A percentile compares a stretch with the other conserved stretches of the same genome.
Conservation (phyloP, 2,329 filamentous ascomycete species). For the Fusarium sp. region DNA sequence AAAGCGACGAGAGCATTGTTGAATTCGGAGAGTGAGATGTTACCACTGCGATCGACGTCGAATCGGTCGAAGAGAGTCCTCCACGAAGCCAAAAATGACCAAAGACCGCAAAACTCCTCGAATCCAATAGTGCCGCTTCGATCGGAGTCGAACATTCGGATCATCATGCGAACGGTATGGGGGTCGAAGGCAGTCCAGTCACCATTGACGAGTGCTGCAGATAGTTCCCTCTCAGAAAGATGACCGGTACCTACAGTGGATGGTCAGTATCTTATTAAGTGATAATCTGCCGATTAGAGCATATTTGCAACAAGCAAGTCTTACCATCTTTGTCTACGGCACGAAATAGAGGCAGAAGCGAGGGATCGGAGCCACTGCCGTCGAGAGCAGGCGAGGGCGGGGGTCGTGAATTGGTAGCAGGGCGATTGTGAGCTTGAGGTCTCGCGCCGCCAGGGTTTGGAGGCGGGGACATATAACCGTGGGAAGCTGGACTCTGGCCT, state of each 20-base stretch:
- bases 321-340: conserved; percentile 88
- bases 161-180: conserved; percentile 98
- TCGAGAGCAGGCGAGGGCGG: conserved; percentile 71
- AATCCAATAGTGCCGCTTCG: conserved; percentile 90
- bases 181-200: conserved; percentile 95
- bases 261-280: conserved; percentile 10
- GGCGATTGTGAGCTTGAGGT: conserved; percentile 60
- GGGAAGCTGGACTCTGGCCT: conserved; percentile 47
- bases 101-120: conserved; percentile 94
- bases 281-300: neutral
- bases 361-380: conserved; percentile 58
- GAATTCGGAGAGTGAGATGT: conserved; percentile 88
- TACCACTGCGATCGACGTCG: conserved; percentile 86
- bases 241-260: conserved; percentile 72
- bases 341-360: conserved; percentile 85
- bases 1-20: conserved; percentile 91
- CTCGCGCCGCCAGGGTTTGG: conserved; percentile 57
- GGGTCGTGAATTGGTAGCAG: conserved; percentile 68
- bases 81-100: conserved; percentile 96
- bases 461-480: conserved; percentile 64
- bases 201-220: conserved; percentile 91
- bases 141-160: conserved; percentile 98
- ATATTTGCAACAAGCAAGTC: conserved; percentile 37
- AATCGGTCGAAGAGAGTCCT: conserved; percentile 94
- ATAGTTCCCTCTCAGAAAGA: conserved; percentile 86